Evolutionary conservation across 345 rosid genomes (phyloP), one percentile per base, ranked within the genome.

Genomic region (Syzygium aromaticum): DNA sequence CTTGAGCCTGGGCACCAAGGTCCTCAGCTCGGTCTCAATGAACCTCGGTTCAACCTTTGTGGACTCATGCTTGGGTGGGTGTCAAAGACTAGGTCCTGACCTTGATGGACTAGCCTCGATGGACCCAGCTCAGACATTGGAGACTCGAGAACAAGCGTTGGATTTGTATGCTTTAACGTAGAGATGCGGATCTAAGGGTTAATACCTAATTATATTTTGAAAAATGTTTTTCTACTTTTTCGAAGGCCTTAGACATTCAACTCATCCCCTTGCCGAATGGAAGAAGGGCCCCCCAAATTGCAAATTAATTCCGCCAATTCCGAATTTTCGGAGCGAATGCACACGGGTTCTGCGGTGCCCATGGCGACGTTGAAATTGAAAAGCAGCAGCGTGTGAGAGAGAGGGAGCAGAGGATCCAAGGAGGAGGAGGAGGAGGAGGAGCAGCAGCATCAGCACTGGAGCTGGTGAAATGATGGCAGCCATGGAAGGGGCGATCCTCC

Each of bases 401-500:
- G 78, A 59, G 49, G 22, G 86, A 40, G 61, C 49, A 53, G 23
- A 40, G 33, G 19, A 84, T 30, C 56, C 9, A 3, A 9, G 51
- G 85, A 27, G 54, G 28, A 63, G 84, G 40, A 56, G 87, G 54
- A 40, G 88, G 46, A 40, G 40, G 40, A 38, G n/a, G n/a, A n/a
- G n/a, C n/a, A 33, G 43, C 5, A 61, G 64, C 27, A 28, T 51
- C 77, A 33, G 33, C 28, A 6, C 46, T 43, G 46, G 46, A 43
- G 46, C 46, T 43, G 46, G 64, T n/a, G 40, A 57, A 53, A 56
- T 10, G 80, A 87, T 85, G 87, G 87, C 86, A 6, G 78, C 86
- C 51, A 86, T 87, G 88, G 88, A 89, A 67, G 90, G 90, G 53
- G 84, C 54, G 63, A 85, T 57, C 46, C 54, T 49, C 53, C 52